Evolutionary conservation across 75 land plant genomes (phyloP).

Genomic region (Picea sitchensis): DNA sequence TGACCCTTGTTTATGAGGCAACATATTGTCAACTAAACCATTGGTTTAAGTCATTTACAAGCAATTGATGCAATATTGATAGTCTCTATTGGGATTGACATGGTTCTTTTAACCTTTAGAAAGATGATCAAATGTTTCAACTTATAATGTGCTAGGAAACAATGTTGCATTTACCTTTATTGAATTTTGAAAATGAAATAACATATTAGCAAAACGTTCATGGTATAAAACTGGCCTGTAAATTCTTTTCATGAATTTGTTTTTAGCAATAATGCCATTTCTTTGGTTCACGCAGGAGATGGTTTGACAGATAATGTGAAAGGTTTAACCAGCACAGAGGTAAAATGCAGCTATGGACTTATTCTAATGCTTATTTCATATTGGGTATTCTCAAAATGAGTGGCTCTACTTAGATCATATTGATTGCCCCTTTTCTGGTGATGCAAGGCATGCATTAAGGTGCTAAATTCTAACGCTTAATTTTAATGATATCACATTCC

Average conservation of each 20-base stretch:
- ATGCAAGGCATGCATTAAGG: background rate
- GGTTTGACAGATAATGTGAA: slow-evolving; percentile 2
- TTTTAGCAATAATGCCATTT: background rate
- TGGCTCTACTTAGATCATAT: background rate
- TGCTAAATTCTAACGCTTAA: background rate
- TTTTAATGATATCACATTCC: background rate
- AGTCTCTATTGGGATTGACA: background rate
- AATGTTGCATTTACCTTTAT: too few relatives aligned
- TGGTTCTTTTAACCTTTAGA: background rate
- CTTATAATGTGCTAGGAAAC: background rate
- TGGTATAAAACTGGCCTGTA: background rate
- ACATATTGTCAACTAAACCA: background rate
- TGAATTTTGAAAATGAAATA: too few relatives aligned
- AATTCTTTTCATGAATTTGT: background rate
- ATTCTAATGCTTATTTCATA: background rate
- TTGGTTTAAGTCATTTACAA: background rate
- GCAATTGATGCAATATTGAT: background rate
- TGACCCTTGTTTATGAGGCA: background rate
- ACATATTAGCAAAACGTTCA: background rate
- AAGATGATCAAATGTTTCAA: background rate
- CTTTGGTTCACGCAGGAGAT: background rate
- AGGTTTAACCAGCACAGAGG: slow-evolving; percentile 3
- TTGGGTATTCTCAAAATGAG: background rate
- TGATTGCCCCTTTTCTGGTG: background rate
- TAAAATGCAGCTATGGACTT: background rate